Conservation (phyloP, 805 yeast species). For the Nakazawaea peltata region DNA sequence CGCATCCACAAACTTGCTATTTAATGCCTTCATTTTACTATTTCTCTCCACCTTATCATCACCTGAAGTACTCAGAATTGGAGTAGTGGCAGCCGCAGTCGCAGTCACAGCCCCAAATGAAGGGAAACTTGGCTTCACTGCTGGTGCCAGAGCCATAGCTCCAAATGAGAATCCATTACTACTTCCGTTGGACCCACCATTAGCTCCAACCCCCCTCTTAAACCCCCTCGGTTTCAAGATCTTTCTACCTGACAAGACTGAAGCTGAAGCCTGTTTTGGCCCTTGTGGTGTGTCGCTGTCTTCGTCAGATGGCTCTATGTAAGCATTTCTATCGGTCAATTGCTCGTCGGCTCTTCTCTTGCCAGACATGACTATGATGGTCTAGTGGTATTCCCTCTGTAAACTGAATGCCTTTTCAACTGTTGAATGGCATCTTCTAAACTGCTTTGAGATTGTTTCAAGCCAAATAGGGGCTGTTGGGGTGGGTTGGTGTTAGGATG, state of each 20-base stretch:
- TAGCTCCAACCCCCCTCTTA: not conserved
- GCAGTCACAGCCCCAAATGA: no score
- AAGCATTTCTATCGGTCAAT: conserved; percentile 42
- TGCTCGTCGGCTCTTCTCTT: conserved; percentile 67
- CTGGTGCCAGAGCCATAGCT: conserved; percentile 3
- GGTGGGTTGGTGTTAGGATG: no score
- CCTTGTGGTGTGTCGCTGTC: conserved; percentile 22
- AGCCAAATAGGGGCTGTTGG: no score
- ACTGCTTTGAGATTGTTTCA: no score
- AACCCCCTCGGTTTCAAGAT: conserved; percentile 24
- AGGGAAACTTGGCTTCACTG: no score
- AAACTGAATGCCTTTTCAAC: not conserved
- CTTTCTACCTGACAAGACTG: conserved; percentile 59
- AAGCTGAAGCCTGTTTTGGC: conserved; percentile 40
- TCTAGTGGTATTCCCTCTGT: not conserved
- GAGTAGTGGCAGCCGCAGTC: no score
- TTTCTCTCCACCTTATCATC: conserved; percentile 23
- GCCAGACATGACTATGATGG: conserved; percentile 33
- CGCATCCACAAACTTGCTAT: conserved; percentile 46
- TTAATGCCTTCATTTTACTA: conserved; percentile 55
- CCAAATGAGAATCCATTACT: conserved; percentile 11
- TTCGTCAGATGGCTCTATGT: conserved; percentile 23
- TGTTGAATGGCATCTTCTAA: not conserved
- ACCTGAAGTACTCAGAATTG: no score
- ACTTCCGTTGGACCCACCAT: not conserved